Evolutionary conservation across 2,329 filamentous ascomycete genomes (phyloP).

Genomic region (Ophiostoma sp.): DNA sequence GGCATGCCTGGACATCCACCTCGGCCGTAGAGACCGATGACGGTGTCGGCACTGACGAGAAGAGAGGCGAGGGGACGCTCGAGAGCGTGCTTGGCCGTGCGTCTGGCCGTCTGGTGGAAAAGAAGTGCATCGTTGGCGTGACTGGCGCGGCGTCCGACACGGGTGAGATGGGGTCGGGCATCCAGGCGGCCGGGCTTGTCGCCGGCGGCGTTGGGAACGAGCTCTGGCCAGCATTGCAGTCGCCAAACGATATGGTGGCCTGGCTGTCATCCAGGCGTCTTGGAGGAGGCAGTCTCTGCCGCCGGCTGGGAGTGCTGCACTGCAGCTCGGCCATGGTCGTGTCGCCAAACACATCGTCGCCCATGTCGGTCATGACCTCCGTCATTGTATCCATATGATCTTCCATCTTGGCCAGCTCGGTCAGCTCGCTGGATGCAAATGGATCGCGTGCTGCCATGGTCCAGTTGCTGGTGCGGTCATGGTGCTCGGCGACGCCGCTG

Average conservation of each 20-base stretch:
- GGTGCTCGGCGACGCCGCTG: not conserved
- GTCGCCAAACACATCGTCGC: slow-evolving; percentile 43
- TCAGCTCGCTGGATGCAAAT: slow-evolving; percentile 33
- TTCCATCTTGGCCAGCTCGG: not conserved
- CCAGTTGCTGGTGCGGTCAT: slow-evolving; percentile 42
- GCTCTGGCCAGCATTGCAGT: not conserved
- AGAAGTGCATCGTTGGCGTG: slow-evolving; percentile 21
- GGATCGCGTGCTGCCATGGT: slow-evolving; percentile 47
- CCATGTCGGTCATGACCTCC: slow-evolving; percentile 30
- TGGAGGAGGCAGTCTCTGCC: not conserved
- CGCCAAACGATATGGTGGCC: slow-evolving; percentile 30
- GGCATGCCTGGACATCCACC: slow-evolving; percentile 38
- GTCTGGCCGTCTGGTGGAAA: not conserved
- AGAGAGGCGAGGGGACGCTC: not conserved
- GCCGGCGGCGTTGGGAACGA: slow-evolving; percentile 53
- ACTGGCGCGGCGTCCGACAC: not conserved
- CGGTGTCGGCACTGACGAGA: not conserved
- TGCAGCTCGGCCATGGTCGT: slow-evolving; percentile 46
- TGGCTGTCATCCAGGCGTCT: slow-evolving; percentile 14
- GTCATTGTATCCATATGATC: slow-evolving; percentile 42
- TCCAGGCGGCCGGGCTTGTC: slow-evolving; percentile 43
- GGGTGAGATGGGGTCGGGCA: not conserved
- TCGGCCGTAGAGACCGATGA: slow-evolving; percentile 24
- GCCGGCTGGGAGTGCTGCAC: slow-evolving; percentile 47
- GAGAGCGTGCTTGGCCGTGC: not conserved